These are phyloP conservation scores for Psilocybe cyanescens DNA, from an alignment of 768 basidiomycete genomes.

Conservation along the genomic window DNA sequence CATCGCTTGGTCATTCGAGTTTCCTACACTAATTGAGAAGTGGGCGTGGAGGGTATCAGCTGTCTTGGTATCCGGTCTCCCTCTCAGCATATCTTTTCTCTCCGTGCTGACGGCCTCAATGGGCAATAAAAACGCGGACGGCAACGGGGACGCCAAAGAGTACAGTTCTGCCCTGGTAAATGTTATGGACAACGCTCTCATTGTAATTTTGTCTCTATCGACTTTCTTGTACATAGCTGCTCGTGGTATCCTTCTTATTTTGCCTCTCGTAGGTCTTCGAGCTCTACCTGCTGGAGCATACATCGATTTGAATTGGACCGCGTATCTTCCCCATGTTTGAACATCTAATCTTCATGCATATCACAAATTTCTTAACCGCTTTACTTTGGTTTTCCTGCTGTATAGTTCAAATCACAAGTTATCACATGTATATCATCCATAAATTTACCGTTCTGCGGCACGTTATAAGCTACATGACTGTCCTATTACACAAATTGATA, in stretches of 20 bases:
- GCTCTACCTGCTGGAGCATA: constrained; percentile 8
- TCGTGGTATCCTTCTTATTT: constrained; percentile 6
- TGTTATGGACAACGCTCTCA: not conserved
- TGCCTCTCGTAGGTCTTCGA: constrained; percentile 7
- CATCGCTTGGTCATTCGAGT: constrained; percentile 17
- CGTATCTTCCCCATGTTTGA: too few species aligned
- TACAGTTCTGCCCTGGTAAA: not conserved
- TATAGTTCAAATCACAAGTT: too few species aligned
- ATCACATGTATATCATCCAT: too few species aligned
- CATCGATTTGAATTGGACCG: too few species aligned
- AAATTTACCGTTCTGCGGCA: too few species aligned
- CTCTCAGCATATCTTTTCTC: not conserved
- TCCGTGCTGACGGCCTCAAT: not conserved
- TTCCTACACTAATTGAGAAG: constrained; percentile 12
- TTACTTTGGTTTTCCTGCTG: too few species aligned
- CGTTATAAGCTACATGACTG: too few species aligned
- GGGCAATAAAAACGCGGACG: too few species aligned
- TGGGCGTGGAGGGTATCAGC: constrained; percentile 12
- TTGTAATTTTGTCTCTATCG: not conserved
- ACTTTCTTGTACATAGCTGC: constrained; percentile 2
- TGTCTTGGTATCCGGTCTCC: not conserved
- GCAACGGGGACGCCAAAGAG: not conserved
- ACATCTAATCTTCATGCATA: too few species aligned
- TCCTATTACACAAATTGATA: too few species aligned
- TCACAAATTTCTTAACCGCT: too few species aligned